A percentile compares a stretch with the other conserved stretches of the same genome.
Conservation (phyloP, 2,329 filamentous ascomycete genomes). For the Penicillium crustosum region DNA sequence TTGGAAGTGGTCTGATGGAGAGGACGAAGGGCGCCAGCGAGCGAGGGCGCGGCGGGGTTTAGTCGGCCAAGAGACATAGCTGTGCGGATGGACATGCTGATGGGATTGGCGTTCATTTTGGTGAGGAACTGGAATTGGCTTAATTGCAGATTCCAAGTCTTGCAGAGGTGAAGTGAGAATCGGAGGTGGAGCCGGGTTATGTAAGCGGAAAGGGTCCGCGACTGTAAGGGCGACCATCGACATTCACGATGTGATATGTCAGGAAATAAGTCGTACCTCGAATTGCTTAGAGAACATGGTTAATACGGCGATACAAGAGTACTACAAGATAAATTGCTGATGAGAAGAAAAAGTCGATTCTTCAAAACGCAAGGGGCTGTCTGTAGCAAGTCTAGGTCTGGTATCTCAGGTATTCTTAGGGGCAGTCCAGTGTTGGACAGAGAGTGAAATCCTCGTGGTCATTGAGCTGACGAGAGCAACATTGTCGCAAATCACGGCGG, state of each 20-base stretch:
- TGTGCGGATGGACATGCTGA: slow-evolving; percentile 37
- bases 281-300: no score
- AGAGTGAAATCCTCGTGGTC: not conserved
- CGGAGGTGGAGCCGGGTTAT: slow-evolving; percentile 22
- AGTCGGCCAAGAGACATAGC: slow-evolving; percentile 32
- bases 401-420: not conserved
- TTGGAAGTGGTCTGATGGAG: slow-evolving; percentile 19
- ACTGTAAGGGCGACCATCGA: no score
- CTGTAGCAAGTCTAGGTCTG: not conserved
- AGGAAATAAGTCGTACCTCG: not conserved
- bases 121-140: slow-evolving; percentile 6
- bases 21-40: slow-evolving; percentile 22
- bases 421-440: not conserved
- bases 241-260: not conserved
- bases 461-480: not conserved
- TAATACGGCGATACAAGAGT: no score
- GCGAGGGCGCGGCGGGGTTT: slow-evolving; percentile 26
- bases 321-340: no score
- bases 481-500: not conserved
- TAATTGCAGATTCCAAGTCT: slow-evolving; percentile 2
- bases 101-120: slow-evolving; percentile 29
- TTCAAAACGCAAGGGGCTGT: not conserved
- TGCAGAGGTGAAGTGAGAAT: slow-evolving; percentile 14
- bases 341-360: not conserved
- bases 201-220: slow-evolving; percentile 16